These are phyloP conservation scores for Candida parachauliodes DNA, from an alignment of 805 yeast genomes.

Conservation along the genomic window DNA sequence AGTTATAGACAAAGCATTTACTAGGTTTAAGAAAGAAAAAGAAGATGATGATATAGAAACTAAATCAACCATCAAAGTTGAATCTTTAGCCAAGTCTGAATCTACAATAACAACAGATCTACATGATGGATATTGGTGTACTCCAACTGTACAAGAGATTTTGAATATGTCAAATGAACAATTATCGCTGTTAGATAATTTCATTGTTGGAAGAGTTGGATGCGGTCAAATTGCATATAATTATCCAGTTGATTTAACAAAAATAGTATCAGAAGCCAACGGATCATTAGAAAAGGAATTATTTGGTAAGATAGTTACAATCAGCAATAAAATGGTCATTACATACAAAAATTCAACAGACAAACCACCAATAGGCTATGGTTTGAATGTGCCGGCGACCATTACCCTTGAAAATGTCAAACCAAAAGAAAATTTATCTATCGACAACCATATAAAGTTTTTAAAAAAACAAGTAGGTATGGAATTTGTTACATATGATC, in stretches of 20 bases:
- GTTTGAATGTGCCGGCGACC: conserved; percentile 74
- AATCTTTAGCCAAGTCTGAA: conserved; percentile 12
- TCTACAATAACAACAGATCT: conserved; percentile 9
- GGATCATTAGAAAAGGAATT: conserved; percentile 40
- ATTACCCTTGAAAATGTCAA: conserved; percentile 60
- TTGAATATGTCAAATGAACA: conserved; percentile 41
- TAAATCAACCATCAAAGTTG: conserved; percentile 4
- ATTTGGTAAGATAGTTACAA: conserved; percentile 31
- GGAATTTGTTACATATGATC: conserved; percentile 78
- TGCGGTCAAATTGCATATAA: conserved; percentile 66
- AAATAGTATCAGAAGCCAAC: conserved; percentile 34
- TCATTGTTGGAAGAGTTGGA: conserved; percentile 65
- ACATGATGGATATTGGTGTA: conserved; percentile 62
- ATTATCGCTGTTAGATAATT: conserved; percentile 54
- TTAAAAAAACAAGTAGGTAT: conserved; percentile 60
- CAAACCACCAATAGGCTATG: conserved; percentile 63
- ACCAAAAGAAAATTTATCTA: conserved; percentile 46
- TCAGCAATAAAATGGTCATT: conserved; percentile 50
- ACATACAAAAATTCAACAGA: conserved; percentile 55
- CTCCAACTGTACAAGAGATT: conserved; percentile 57
- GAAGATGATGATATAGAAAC: conserved; percentile 10
- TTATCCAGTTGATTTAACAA: conserved; percentile 65
- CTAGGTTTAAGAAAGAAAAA: conserved; percentile 11
- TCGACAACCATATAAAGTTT: conserved; percentile 45
- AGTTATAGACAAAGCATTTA: conserved; percentile 4